These are phyloP conservation scores for Ganoderma lucidum DNA, from an alignment of 1,284 basidiomycete species.

Conservation along the genomic window DNA sequence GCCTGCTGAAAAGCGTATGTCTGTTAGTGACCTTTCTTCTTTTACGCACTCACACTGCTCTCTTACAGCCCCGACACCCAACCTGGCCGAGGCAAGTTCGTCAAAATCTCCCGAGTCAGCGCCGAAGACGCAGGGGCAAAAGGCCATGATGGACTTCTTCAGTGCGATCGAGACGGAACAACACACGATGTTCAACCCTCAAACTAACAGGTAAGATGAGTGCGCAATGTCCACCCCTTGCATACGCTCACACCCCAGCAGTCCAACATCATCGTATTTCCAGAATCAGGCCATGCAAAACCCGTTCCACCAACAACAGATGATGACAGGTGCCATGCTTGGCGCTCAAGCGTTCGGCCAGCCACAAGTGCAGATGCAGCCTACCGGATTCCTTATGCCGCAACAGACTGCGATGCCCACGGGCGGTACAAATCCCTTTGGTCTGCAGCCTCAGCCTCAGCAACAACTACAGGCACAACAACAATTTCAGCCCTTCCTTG, in stretches of 20 bases:
- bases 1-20: conserved; percentile 40
- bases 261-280: conserved; percentile 61
- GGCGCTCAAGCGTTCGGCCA: conserved; percentile 49
- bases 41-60: neutral
- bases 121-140: conserved; percentile 35
- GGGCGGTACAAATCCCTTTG: conserved; percentile 54
- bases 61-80: conserved; percentile 34
- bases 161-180: conserved; percentile 88
- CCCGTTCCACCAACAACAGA: conserved; percentile 74
- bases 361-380: conserved; percentile 35
- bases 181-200: conserved; percentile 75
- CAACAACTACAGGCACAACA: conserved; percentile 60
- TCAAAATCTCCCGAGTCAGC: conserved; percentile 35
- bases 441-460: conserved; percentile 44
- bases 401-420: conserved; percentile 45
- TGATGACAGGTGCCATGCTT: conserved; percentile 60
- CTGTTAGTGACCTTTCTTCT: neutral
- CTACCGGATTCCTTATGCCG: conserved; percentile 45
- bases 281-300: conserved; percentile 75
- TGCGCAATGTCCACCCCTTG: neutral
- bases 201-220: conserved; percentile 56
- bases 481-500: conserved; percentile 60
- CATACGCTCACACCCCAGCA: conserved; percentile 39
- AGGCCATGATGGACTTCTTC: conserved; percentile 87
- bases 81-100: conserved; percentile 33